Base-by-base conservation (phyloP, 2,329 filamentous ascomycete genomes). In the Hirsutella minnesotensis region DNA sequence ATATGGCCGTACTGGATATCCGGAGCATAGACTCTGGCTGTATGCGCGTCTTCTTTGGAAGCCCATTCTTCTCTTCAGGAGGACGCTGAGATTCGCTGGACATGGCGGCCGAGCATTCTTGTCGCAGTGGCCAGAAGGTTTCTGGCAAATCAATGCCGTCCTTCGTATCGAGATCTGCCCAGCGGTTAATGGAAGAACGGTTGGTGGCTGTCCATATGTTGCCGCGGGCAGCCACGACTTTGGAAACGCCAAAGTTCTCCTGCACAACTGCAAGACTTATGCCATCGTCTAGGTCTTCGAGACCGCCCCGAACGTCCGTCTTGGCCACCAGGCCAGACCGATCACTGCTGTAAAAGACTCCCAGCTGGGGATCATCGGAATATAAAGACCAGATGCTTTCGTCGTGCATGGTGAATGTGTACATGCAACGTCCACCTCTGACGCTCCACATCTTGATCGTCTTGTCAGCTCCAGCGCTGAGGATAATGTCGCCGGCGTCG, bases 361-460 rank as follows among this genome's bases (percentile, higher is more conserved):
- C 82, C 4, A 98, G 73, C 45, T 83, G 75, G 1, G 89, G 88
- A 53, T 94, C 79, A 42, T 90, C 81, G 0, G 92, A 95, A 62
- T 84, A 94, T 19, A 98, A 71, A 2, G 87, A 94, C 92, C 92
- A 98, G 19, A 98, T 86, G 58, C 89, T 95, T 57, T 95, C 88
- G 57, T 94, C 94, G 65, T 98, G 92, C 92, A 98, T 98, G 43
- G 89, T 95, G 53, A 98, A 75, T 1, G 92, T 98, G 63, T 95
- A 87, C 83, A 96, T 90, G 70, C 92, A 98, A 52, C 92, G 77
- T 43, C 92, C 92, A 19, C 88, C 90, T 10, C 86, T 92, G 52
- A 96, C 81, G 51, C 89, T 95, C 92, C 92, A 98, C 45, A 96
- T 79, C 67, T 98, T 98, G 67, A 98, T 83, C 0, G 92, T 96